Conservation (phyloP, 371 early-diverging fungal species). For the Apophysomyces sp. region DNA sequence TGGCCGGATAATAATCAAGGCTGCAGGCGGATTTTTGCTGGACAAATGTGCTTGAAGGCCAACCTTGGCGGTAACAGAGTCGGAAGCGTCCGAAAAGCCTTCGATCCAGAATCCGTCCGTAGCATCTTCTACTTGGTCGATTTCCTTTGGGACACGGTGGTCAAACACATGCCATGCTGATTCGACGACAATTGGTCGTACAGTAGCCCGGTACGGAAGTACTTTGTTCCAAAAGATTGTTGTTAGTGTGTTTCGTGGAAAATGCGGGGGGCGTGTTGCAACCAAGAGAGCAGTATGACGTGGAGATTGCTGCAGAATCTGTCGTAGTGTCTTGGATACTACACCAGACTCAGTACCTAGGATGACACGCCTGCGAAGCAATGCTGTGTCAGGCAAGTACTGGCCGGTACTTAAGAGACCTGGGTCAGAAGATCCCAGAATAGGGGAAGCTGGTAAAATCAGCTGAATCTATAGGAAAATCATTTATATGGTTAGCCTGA, state of each 20-base stretch:
- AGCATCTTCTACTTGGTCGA: neutral
- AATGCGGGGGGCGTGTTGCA: constrained; percentile 6
- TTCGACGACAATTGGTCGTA: constrained; percentile 11
- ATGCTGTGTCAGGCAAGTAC: neutral
- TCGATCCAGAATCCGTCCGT: constrained; percentile 17
- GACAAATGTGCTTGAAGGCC: constrained; percentile 6
- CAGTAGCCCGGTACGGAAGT: neutral
- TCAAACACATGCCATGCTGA: constrained; percentile 9
- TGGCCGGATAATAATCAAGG: constrained; percentile 17
- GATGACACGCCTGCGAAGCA: neutral
- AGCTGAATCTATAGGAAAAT: neutral
- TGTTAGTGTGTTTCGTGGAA: neutral
- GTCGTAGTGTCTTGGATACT: neutral
- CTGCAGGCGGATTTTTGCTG: constrained; percentile 7
- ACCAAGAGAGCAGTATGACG: neutral
- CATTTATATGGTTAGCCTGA: neutral
- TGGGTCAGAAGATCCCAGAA: neutral
- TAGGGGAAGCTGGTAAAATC: neutral
- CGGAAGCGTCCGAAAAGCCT: neutral
- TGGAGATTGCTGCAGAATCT: constrained; percentile 1
- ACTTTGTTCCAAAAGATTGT: neutral
- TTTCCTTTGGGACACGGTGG: neutral
- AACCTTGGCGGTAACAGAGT: constrained; percentile 10
- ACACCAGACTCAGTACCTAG: neutral
- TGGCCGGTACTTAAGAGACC: neutral